Percentiles rank a stretch among this genome's conserved stretches.
Evolutionary conservation across 2,329 filamentous ascomycete genomes (phyloP).

Genomic region (Ilyonectria mors-panacis): DNA sequence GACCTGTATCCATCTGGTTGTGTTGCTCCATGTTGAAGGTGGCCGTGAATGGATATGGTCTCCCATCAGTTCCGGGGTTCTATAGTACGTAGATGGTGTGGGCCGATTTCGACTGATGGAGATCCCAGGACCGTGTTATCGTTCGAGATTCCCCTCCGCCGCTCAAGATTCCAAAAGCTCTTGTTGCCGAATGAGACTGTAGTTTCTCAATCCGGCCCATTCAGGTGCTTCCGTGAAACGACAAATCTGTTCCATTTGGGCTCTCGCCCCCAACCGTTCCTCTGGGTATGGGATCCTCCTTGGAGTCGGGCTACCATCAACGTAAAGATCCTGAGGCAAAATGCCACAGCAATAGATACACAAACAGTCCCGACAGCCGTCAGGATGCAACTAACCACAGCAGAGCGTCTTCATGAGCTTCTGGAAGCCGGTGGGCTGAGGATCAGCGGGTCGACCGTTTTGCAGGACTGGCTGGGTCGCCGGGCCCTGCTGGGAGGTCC

Average conservation of each 20-base stretch:
- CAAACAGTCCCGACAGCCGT: constrained; percentile 48
- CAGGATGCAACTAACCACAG: constrained; percentile 75
- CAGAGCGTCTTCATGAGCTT: constrained; percentile 95
- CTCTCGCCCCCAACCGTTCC: constrained; percentile 6
- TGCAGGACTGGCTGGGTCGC: constrained; percentile 68
- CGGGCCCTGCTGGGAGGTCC: constrained; percentile 72
- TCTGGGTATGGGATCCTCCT: constrained; percentile 20
- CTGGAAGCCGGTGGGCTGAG: constrained; percentile 86
- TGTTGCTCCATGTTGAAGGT: constrained; percentile 34
- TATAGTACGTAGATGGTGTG: constrained; percentile 42
- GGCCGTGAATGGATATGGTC: constrained; percentile 41
- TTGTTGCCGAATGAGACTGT: constrained; percentile 20
- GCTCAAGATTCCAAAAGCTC: constrained; percentile 22
- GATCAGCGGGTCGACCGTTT: constrained; percentile 73
- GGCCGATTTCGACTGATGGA: constrained; percentile 35
- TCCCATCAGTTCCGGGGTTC: constrained; percentile 39
- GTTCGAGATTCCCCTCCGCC: constrained; percentile 13
- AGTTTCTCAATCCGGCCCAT: constrained; percentile 11
- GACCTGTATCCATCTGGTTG: constrained; percentile 40
- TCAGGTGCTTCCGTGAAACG: constrained; percentile 16
- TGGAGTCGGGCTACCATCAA: constrained; percentile 26
- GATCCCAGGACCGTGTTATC: constrained; percentile 18
- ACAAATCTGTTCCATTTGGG: constrained; percentile 4
- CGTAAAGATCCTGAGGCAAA: constrained; percentile 40
- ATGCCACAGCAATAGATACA: constrained; percentile 49